Evolutionary conservation across 805 yeast species (phyloP), one percentile per base, ranked within the genome.

Genomic region (Cephaloascus fragrans): DNA sequence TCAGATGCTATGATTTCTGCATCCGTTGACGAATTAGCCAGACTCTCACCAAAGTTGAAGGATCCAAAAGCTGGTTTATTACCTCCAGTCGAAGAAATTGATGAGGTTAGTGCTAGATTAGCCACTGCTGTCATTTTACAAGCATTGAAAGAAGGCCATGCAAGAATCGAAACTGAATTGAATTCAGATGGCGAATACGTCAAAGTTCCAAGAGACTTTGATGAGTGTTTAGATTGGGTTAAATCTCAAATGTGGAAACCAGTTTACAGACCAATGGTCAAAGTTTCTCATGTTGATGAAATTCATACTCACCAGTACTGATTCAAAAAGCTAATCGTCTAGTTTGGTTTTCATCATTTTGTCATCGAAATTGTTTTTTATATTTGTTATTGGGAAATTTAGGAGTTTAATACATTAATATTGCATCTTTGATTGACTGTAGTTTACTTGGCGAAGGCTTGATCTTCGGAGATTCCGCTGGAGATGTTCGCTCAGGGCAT

Each of bases 231-330:
- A 51, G 56, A 57, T 46, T 67, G 72, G 72, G 71, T 66, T 35
- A 61, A 64, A 43, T 56, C 68, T 8, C 72, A 67, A 50, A 66
- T 67, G 71, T 67, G 72, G 72, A 64, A 55, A 44, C 71, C 72
- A 9, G 52, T 60, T 32, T 67, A 67, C 50, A 54, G 72, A 47
- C 72, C 72, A 5, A 62, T 65, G 51, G 65, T 67, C 17, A 67
- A 65, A 51, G 72, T 67, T 36, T 57, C 59, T 40, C 69, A 67
- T 42, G 67, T 61, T 17, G 71, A 71, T 15, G 71, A 67, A 50
- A 65, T 67, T 42, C 72, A 67, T 45, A 67, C 72, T 16, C 33
- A 31, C n/a, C 33, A 31, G n/a, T 31, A 31, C n/a, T 31, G n/a
- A 23, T 6, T 23, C 12, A n/a, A n/a, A n/a, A n/a, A n/a, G n/a